Percentiles rank a stretch among this genome's conserved stretches.
Conservation (phyloP, 495 filamentous ascomycete genomes). For the Xylaria venustula region DNA sequence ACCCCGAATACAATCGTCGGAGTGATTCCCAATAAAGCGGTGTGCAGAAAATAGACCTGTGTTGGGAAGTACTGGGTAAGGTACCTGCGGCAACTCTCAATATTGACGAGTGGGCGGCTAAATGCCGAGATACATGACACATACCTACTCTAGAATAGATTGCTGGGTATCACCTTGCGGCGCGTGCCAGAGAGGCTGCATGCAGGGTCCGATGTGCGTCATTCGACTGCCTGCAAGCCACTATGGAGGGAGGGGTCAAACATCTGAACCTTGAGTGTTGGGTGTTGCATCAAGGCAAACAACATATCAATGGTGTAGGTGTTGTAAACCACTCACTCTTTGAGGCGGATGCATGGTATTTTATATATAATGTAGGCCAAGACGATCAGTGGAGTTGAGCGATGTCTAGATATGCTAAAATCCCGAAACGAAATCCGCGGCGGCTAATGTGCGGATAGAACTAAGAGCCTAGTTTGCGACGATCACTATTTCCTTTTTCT, state of each 20-base stretch:
- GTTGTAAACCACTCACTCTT: no score
- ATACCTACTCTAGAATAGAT: no score
- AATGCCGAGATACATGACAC: background rate
- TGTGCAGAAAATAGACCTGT: background rate
- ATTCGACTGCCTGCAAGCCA: background rate
- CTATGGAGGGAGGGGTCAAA: background rate
- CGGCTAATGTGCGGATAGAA: background rate
- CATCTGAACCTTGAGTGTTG: background rate
- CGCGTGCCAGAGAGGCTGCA: background rate
- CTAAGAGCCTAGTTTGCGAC: background rate
- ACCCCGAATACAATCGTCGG: no score
- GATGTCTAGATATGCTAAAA: background rate
- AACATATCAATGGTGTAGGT: no score
- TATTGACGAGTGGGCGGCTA: background rate
- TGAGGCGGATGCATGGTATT: background rate
- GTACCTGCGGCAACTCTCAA: background rate
- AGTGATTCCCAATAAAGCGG: background rate
- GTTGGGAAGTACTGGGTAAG: slow-evolving; percentile 2
- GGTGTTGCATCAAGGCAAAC: background rate
- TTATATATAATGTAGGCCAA: background rate
- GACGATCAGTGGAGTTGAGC: background rate
- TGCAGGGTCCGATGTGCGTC: background rate
- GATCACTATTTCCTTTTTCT: background rate
- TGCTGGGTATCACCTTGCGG: no score
- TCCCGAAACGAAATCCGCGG: slow-evolving; percentile 1